A percentile compares a stretch with the other conserved stretches of the same genome.
Conservation (phyloP, 2,329 filamentous ascomycete genomes). For the Penicillium sp. region DNA sequence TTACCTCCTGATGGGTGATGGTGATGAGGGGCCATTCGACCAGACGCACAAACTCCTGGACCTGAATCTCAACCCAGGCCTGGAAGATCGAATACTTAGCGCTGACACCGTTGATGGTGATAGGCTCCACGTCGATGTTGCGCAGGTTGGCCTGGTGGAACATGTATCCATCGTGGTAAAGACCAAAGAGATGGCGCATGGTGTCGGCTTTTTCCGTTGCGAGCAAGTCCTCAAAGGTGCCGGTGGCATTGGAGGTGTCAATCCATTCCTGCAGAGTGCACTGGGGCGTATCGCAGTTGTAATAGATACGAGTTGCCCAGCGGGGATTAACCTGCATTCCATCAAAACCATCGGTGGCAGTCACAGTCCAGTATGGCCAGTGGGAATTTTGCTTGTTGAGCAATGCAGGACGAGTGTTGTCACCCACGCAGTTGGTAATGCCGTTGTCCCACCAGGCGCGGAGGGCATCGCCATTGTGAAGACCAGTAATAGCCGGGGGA, state of each 20-base stretch:
- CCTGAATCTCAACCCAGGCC: constrained; percentile 52
- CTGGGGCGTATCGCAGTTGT: constrained; percentile 54
- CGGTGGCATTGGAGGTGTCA: constrained; percentile 51
- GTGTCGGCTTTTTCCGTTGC: constrained; percentile 49
- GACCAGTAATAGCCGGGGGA: constrained; percentile 57
- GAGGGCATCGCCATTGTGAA: constrained; percentile 60
- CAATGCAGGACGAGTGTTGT: constrained; percentile 55
- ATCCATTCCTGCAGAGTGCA: constrained; percentile 59
- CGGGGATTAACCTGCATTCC: constrained; percentile 55
- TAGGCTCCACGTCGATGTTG: constrained; percentile 44
- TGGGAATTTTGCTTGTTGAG: constrained; percentile 49
- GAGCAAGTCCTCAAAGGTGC: constrained; percentile 50
- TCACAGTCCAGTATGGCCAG: constrained; percentile 52
- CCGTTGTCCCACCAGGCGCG: constrained; percentile 55
- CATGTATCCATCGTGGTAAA: constrained; percentile 55
- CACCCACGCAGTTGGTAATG: constrained; percentile 57
- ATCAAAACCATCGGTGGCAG: constrained; percentile 49
- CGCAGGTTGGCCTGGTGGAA: constrained; percentile 61
- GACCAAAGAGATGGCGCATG: constrained; percentile 51
- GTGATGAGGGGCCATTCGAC: constrained; percentile 51
- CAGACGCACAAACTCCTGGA: constrained; percentile 51
- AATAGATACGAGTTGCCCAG: constrained; percentile 59
- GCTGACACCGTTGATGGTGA: constrained; percentile 46
- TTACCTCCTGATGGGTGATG: constrained; percentile 52
- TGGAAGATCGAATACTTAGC: constrained; percentile 51